These are phyloP conservation scores for Collariella sp. DNA, from an alignment of 495 filamentous ascomycete species.

Conservation along the genomic window DNA sequence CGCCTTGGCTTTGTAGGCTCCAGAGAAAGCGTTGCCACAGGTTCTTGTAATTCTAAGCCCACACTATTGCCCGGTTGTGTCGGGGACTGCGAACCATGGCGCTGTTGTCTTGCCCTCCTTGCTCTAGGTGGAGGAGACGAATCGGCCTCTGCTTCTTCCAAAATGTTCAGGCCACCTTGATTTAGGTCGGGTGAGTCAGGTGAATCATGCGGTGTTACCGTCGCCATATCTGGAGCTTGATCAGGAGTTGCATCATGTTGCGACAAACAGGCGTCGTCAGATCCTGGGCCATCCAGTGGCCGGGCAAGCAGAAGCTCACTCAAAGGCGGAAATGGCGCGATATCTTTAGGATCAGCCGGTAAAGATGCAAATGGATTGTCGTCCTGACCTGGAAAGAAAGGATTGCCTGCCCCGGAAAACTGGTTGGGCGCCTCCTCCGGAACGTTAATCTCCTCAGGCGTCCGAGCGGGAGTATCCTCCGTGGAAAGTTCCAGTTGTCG, in stretches of 20 bases:
- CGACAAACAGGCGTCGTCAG: no score
- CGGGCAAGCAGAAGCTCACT: not conserved
- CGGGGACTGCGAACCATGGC: not conserved
- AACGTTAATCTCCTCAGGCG: not conserved
- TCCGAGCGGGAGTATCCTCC: no score
- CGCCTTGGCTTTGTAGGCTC: not conserved
- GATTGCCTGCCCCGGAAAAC: no score
- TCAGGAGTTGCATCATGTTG: no score
- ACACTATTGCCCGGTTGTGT: not conserved
- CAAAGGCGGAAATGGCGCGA: not conserved
- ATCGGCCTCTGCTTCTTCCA: not conserved
- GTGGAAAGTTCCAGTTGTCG: not conserved
- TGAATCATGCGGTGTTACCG: no score
- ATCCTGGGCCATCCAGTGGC: no score
- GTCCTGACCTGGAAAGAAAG: not conserved
- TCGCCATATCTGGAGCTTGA: no score
- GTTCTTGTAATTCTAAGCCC: not conserved
- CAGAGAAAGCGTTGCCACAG: not conserved
- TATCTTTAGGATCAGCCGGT: not conserved
- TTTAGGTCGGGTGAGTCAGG: not conserved
- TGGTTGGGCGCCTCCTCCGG: no score
- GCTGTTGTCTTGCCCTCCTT: not conserved
- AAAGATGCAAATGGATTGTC: slow-evolving; percentile 5
- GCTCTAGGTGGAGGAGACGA: not conserved
- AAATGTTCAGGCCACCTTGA: not conserved